Evolutionary conservation across 352 stramenopile species (phyloP), one percentile per base, ranked within the genome.

Genomic region (Thraustochytrium striatum): DNA sequence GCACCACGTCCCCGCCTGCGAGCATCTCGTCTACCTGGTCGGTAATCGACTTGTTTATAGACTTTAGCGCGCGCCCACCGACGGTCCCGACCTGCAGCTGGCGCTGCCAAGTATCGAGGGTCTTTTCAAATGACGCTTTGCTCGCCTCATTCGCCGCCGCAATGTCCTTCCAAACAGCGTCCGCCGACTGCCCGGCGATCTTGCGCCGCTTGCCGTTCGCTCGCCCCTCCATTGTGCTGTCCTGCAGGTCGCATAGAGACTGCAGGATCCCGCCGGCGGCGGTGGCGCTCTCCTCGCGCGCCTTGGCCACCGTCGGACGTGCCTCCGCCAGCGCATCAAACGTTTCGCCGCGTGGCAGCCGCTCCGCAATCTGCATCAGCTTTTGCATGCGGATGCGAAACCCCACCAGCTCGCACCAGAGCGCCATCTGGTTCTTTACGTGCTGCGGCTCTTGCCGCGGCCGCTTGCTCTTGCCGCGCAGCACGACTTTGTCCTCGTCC

Each of bases 1-100:
- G 9, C 19, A 75, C 43, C n/a, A 32, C 52, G 30, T 75, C 36
- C 3, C 65, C 65, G 16, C 44, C 65, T 13, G 32, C 16, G 30
- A 75, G 58, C n/a, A 75, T 32, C 8, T 75, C 65, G 16, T 75
- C 50, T 21, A 75, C 65, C 52, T 75, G 65, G 33, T 75, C 19
- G 0, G 65, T 55, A 11, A 75, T 72, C 16, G 65, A 33, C 16
- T 38, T 30, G 30, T 75, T 75, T 30, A 75, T 38, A 0, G 65
- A 39, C 65, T 75, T 75, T 21, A 75, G 52, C 7, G 44, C 65
- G 11, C n/a, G 58, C 30, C 44, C 30, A 28, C 11, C 25, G 16
- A 25, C 47, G 25, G 33, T 38, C 30, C n/a, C 7, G 9, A 32
- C 16, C 9, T 35, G 11, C 21, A 38, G 58, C 1, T n/a, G 43